Base-by-base conservation (phyloP, 306 rosid species). In the Vicia faba region DNA sequence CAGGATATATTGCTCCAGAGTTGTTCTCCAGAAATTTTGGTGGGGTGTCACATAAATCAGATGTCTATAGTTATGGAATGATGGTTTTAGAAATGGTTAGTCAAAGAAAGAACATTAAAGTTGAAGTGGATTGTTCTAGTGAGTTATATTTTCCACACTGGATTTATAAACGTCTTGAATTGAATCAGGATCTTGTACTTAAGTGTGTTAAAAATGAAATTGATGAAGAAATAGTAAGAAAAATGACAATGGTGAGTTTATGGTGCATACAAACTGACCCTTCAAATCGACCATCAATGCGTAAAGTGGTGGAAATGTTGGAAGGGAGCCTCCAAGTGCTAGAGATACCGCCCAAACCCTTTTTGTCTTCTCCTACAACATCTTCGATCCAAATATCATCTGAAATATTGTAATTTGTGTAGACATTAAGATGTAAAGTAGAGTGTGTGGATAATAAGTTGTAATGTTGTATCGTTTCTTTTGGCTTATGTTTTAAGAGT, bases 1-100 rank as follows among this genome's bases (percentile, higher is more conserved):
- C 57, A 0, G 57, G 31, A 19, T 50, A 49, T 16, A 50, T 50
- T 71, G 88, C 75, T 1, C 82, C 78, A 0, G 71, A 72, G 11
- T 8, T 78, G 3, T 61, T 72, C 63, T 64, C 82, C 0, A 68
- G 74, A 16, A 68, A 69, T 18, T 78, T 84, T 55, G 83, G 83
- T 1, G 38, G 1, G 0, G 73, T 84, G 0, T 80, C 83, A 0
- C 88, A 81, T 16, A 84, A 84, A 4, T 78, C 78, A 0, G 79
- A 84, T 58, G 81, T 80, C 3, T 80, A 84, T 0, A 84, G 79
- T 14, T 80, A 66, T 1, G 85, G 83, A 31, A 77, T 84, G 83
- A 66, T 78, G 74, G 53, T 64, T 2, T 56, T 77, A 16, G 80
- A 41, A 28, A 83, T 83, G 80, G 75, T 66, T 66, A 78, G 83